A percentile compares a stretch with the other conserved stretches of the same genome.
These are phyloP conservation scores for Pichia gijzeniarum DNA, from an alignment of 805 yeast genomes.

Conservation along the genomic window DNA sequence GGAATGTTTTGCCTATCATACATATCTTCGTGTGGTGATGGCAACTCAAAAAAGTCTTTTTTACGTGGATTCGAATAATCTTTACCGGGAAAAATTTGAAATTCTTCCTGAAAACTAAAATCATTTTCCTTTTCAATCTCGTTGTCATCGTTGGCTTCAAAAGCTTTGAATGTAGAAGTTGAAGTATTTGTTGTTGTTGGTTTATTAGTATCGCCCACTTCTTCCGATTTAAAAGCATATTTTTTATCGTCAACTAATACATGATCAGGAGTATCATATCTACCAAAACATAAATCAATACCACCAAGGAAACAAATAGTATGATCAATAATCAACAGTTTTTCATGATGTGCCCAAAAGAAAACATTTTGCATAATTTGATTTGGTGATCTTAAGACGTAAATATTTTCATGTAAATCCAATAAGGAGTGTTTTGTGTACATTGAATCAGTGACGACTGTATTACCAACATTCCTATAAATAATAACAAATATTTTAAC, in stretches of 20 bases:
- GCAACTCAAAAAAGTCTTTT: conserved; percentile 74
- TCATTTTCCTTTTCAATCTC: neutral
- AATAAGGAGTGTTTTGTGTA: conserved; percentile 93
- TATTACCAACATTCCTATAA: conserved; percentile 88
- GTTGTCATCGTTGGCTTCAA: neutral
- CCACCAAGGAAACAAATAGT: conserved; percentile 92
- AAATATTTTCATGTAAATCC: conserved; percentile 78
- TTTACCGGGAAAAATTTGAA: conserved; percentile 87
- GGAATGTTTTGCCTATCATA: conserved; percentile 76
- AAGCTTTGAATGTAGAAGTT: neutral
- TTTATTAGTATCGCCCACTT: neutral
- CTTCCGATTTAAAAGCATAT: conserved; percentile 24
- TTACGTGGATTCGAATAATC: conserved; percentile 96
- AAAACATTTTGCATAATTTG: conserved; percentile 88
- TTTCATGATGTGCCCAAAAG: conserved; percentile 99
- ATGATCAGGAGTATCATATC: conserved; percentile 96
- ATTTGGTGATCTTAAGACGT: conserved; percentile 90
- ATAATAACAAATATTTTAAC: conserved; percentile 88
- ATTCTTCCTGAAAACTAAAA: conserved; percentile 24
- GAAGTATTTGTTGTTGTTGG: neutral
- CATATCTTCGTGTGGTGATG: conserved; percentile 87
- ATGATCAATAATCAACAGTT: conserved; percentile 78
- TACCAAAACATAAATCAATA: conserved; percentile 89
- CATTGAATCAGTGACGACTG: conserved; percentile 87
- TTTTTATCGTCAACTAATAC: conserved; percentile 67